Conservation (phyloP, 169 alveolate species). For the Cryptosporidium muris region DNA sequence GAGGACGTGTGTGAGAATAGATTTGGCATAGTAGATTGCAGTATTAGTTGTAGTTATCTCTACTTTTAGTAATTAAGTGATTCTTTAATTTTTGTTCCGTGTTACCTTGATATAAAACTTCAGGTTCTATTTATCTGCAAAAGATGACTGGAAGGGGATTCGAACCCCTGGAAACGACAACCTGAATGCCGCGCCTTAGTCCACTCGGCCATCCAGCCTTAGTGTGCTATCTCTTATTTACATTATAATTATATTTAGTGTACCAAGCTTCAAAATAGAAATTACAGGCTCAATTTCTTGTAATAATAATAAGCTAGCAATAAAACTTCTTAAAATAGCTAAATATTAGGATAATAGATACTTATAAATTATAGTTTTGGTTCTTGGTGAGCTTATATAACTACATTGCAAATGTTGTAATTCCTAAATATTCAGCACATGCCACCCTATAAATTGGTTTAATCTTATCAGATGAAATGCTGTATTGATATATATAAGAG, state of each 20-base stretch:
- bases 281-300: too few relatives aligned
- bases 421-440: conserved; percentile 68
- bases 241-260: too few relatives aligned
- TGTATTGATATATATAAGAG: conserved; percentile 22
- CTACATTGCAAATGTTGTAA: conserved; percentile 12
- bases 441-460: conserved; percentile 38
- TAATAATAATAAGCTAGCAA: too few relatives aligned
- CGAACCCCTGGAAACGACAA: conserved; percentile 73
- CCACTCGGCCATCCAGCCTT: conserved; percentile 74
- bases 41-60: too few relatives aligned
- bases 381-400: background rate
- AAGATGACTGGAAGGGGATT: conserved; percentile 71
- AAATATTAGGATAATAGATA: too few relatives aligned
- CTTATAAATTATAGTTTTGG: too few relatives aligned
- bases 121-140: background rate
- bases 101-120: background rate
- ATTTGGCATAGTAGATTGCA: too few relatives aligned
- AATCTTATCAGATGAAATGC: conserved; percentile 24
- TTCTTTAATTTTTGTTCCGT: background rate
- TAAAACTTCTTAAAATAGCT: too few relatives aligned
- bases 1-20: too few relatives aligned
- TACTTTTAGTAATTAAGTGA: too few relatives aligned
- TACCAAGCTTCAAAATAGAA: background rate
- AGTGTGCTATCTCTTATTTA: background rate
- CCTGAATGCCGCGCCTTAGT: conserved; percentile 73